A percentile compares a stretch with the other conserved stretches of the same genome.
Conservation (phyloP, 2,329 filamentous ascomycete genomes). For the Beauveria varroae region DNA sequence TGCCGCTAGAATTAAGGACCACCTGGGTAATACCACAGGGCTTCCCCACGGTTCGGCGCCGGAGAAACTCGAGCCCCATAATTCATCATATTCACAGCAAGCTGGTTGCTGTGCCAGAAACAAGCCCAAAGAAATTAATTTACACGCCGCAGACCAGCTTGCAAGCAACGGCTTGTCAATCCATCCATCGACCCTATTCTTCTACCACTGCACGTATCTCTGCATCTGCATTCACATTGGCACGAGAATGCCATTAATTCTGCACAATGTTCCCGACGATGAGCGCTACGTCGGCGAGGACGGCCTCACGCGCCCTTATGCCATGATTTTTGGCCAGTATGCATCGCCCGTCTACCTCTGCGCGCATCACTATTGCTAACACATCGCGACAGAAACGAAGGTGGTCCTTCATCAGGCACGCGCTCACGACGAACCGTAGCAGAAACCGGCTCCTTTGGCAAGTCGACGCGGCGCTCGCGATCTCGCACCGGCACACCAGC, state of each 20-base stretch:
- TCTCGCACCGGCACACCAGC: slow-evolving; percentile 53
- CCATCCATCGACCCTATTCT: not conserved
- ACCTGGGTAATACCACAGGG: no score
- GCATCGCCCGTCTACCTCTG: slow-evolving; percentile 16
- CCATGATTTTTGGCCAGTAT: slow-evolving; percentile 58
- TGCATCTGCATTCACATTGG: slow-evolving; percentile 13
- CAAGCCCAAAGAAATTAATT: slow-evolving; percentile 11
- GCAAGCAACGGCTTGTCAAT: not conserved
- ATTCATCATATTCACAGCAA: not conserved
- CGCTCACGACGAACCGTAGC: slow-evolving; percentile 47
- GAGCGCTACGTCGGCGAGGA: slow-evolving; percentile 60
- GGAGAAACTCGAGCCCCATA: slow-evolving; percentile 7
- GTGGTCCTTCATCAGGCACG: slow-evolving; percentile 34
- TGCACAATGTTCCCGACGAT: slow-evolving; percentile 62
- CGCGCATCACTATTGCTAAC: not conserved
- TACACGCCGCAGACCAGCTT: not conserved
- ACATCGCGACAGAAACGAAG: slow-evolving; percentile 39
- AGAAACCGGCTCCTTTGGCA: slow-evolving; percentile 59
- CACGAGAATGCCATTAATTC: slow-evolving; percentile 55
- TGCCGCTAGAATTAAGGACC: no score
- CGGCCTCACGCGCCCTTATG: slow-evolving; percentile 57
- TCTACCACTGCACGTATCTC: not conserved
- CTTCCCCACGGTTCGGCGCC: not conserved
- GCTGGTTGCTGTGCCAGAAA: slow-evolving; percentile 12
- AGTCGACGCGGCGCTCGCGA: slow-evolving; percentile 56